Evolutionary conservation across 805 yeast species (phyloP), one percentile per base, ranked within the genome.

Genomic region (Lipomyces chichibuensis): DNA sequence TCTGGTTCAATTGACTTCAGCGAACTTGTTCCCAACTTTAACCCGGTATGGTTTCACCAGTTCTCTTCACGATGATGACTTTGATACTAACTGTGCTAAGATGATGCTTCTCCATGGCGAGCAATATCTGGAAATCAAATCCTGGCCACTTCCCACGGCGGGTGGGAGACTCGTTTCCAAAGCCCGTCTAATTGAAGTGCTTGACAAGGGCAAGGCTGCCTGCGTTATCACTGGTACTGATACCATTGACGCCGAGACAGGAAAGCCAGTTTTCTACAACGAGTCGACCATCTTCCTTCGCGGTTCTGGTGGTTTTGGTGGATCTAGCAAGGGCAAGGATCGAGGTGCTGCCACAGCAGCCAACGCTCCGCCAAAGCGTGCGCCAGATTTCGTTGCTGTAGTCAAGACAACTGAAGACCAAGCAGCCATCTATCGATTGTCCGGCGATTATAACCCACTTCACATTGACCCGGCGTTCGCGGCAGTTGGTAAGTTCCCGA

Each of bases 371-470:
- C 95, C 94, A 65, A 74, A 80, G 60, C 77, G 84, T 29, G 77
- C 78, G 32, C 95, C 97, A 6, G 96, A 90, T 76, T 90, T 85
- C 74, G 86, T 84, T 65, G 77, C 79, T 57, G 85, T 83, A 55
- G 84, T 86, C 74, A 79, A 83, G 71, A 90, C 95, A 1, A 76
- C 83, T 33, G 82, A 78, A 55, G 90, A 92, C 77, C 92, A 88
- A 78, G 98, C 98, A 57, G 91, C 97, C 3, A 79, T 93, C 64
- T 94, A 94, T 82, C 86, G 99, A 77, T 82, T 94, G 69, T 88
- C 94, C 69, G 98, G 97, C 63, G 99, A 94, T 82, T 88, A 88
- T 78, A 94, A 94, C 79, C 99, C 99, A 67, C 84, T 94, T 74
- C 99, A 69, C 35, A 88, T 94, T 76, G 98, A 94, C 80, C 98